phyloP scores from a whole-genome alignment of 2,329 filamentous ascomycete genomes.

The Ophiocordyceps camponoti-saundersi region DNA sequence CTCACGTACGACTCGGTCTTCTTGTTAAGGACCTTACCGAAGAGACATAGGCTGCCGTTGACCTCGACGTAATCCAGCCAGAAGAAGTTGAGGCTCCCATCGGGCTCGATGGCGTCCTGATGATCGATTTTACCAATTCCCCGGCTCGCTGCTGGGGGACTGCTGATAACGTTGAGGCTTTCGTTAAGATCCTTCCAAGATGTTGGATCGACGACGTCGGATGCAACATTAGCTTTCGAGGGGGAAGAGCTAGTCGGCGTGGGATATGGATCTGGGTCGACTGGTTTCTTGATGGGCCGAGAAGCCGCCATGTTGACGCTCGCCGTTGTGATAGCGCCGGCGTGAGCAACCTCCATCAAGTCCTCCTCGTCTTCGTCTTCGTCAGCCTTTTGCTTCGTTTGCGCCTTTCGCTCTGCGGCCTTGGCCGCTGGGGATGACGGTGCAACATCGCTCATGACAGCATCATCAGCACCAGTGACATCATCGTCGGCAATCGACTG shows the following conservation, averaged over 20 bases:
- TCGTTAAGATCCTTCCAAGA: conserved; percentile 80
- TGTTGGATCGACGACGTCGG: conserved; percentile 52
- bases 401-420: conserved; percentile 54
- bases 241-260: conserved; percentile 57
- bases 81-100: conserved; percentile 85
- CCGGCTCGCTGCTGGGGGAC: conserved; percentile 44
- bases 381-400: conserved; percentile 27
- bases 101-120: conserved; percentile 77
- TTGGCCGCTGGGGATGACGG: conserved; percentile 79
- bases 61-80: conserved; percentile 95
- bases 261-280: conserved; percentile 50
- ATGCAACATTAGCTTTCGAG: conserved; percentile 33
- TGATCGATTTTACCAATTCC: conserved; percentile 67
- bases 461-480: conserved; percentile 20
- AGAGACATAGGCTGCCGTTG: conserved; percentile 79
- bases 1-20: conserved; percentile 64
- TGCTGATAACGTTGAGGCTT: conserved; percentile 72
- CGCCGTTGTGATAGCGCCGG: conserved; percentile 46
- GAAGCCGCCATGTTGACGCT: conserved; percentile 78
- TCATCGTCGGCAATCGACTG: conserved; percentile 51
- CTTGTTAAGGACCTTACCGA: conserved; percentile 91
- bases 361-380: conserved; percentile 63
- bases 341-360: conserved; percentile 74
- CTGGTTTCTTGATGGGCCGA: conserved; percentile 52
- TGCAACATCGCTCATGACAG: conserved; percentile 72